phyloP scores from a whole-genome alignment of 129 eudicot species.

The Centaurea solstitialis region DNA sequence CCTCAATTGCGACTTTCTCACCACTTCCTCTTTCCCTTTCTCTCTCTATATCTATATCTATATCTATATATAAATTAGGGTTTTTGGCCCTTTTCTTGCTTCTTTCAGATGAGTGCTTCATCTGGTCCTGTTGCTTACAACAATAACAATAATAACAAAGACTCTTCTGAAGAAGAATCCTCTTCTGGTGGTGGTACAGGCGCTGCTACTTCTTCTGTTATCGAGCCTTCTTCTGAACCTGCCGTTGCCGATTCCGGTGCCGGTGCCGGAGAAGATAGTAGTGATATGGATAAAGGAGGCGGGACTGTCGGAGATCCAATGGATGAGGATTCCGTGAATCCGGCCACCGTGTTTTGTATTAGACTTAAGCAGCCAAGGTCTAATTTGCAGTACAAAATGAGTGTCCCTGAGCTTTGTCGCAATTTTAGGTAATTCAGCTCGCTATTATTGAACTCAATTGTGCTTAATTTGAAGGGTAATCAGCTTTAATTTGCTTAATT shows the following conservation, averaged over 20 bases:
- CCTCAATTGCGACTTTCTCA: conserved; percentile 84
- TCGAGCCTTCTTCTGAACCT: conserved; percentile 19
- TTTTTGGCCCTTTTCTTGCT: conserved; percentile 25
- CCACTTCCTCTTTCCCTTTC: conserved; percentile 24
- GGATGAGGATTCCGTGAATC: conserved; percentile 61
- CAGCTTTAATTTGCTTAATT: neutral
- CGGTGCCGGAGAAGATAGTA: conserved; percentile 36
- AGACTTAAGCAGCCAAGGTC: conserved; percentile 85
- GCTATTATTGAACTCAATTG: neutral
- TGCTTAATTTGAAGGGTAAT: neutral
- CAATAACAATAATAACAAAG: too few species aligned
- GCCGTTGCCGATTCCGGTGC: conserved; percentile 26
- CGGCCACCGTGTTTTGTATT: conserved; percentile 88
- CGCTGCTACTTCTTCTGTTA: conserved; percentile 35
- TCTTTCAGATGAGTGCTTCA: conserved; percentile 49
- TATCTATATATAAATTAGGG: conserved; percentile 61
- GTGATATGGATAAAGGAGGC: conserved; percentile 40
- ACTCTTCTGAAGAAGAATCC: conserved; percentile 48
- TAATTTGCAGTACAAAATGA: conserved; percentile 86
- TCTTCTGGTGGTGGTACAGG: conserved; percentile 29
- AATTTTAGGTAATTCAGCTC: conserved; percentile 65
- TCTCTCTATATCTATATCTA: conserved; percentile 13
- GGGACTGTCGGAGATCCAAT: conserved; percentile 49
- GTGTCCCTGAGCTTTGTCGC: conserved; percentile 97
- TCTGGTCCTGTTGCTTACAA: conserved; percentile 28